A percentile compares a stretch with the other conserved stretches of the same genome.
Conservation (phyloP, 768 basidiomycete genomes). For the Boletus tomentosulus region DNA sequence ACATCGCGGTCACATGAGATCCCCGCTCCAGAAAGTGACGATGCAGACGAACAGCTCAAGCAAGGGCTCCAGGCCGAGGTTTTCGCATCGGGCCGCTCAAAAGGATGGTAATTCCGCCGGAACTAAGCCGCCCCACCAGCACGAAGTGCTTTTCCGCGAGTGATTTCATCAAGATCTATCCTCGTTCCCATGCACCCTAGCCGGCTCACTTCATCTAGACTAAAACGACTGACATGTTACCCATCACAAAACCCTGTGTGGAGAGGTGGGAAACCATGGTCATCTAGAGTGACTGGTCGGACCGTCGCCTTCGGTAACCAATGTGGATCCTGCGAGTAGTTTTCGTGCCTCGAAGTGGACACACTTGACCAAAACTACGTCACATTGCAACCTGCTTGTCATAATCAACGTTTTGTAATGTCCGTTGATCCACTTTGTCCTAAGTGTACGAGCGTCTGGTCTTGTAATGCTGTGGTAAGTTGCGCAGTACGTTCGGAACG, state of each 20-base stretch:
- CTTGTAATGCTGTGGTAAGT: constrained; percentile 12
- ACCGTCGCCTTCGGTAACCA: constrained; percentile 5
- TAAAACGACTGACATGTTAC: constrained; percentile 17
- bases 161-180: constrained; percentile 30
- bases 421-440: constrained; percentile 21
- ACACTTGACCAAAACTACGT: constrained; percentile 15
- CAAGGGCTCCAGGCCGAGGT: constrained; percentile 15
- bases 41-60: constrained; percentile 9
- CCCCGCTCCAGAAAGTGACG: constrained; percentile 7
- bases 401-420: constrained; percentile 19
- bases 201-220: no score
- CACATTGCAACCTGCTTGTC: constrained; percentile 15
- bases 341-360: constrained; percentile 9
- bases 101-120: constrained; percentile 13
- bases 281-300: constrained; percentile 8
- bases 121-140: constrained; percentile 9
- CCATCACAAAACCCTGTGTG: constrained; percentile 33
- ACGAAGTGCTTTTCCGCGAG: constrained; percentile 9
- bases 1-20: constrained; percentile 35
- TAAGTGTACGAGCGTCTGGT: not conserved
- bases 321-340: constrained; percentile 21
- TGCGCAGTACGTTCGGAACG: not conserved
- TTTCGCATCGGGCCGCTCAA: constrained; percentile 34
- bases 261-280: constrained; percentile 34
- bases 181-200: constrained; percentile 30